These are phyloP conservation scores for Viola odorata DNA, from an alignment of 345 rosid species.

Conservation along the genomic window DNA sequence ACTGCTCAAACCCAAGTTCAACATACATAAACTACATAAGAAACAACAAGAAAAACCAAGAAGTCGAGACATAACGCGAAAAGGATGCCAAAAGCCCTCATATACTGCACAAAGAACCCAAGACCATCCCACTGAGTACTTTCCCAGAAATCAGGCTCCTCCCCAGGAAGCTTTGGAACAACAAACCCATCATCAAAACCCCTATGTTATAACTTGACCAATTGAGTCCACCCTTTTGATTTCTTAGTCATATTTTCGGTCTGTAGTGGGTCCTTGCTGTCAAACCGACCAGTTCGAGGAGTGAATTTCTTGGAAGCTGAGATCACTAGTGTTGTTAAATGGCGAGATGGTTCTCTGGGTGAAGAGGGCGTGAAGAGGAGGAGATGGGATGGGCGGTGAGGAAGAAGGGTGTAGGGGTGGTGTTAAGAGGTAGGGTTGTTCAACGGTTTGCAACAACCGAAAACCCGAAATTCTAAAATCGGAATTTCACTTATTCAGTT, in stretches of 20 bases:
- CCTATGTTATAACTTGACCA: slow-evolving; percentile 18
- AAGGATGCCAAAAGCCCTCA: slow-evolving; percentile 84
- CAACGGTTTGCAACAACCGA: too few species aligned
- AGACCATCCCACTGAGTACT: slow-evolving; percentile 74
- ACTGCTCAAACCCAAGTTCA: too few species aligned
- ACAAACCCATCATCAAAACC: slow-evolving; percentile 25
- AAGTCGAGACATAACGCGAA: slow-evolving; percentile 49
- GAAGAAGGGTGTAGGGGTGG: slow-evolving; percentile 6
- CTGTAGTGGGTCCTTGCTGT: slow-evolving; percentile 55
- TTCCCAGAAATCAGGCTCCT: slow-evolving; percentile 68
- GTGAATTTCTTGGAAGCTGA: slow-evolving; percentile 54
- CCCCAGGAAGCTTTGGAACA: slow-evolving; percentile 59
- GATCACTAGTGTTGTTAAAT: slow-evolving; percentile 12
- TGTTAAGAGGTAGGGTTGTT: too few species aligned
- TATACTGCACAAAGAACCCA: slow-evolving; percentile 76
- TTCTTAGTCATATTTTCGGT: slow-evolving; percentile 24
- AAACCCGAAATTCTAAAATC: too few species aligned
- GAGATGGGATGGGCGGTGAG: slow-evolving; percentile 16
- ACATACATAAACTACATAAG: not conserved
- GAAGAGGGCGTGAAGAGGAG: slow-evolving; percentile 16
- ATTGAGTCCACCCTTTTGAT: slow-evolving; percentile 25
- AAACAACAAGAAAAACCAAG: not conserved
- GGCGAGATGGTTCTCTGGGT: not conserved
- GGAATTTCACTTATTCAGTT: too few species aligned
- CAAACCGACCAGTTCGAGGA: slow-evolving; percentile 59